Conservation (phyloP, 352 stramenopile genomes). For the Phytophthora pluvialis region DNA sequence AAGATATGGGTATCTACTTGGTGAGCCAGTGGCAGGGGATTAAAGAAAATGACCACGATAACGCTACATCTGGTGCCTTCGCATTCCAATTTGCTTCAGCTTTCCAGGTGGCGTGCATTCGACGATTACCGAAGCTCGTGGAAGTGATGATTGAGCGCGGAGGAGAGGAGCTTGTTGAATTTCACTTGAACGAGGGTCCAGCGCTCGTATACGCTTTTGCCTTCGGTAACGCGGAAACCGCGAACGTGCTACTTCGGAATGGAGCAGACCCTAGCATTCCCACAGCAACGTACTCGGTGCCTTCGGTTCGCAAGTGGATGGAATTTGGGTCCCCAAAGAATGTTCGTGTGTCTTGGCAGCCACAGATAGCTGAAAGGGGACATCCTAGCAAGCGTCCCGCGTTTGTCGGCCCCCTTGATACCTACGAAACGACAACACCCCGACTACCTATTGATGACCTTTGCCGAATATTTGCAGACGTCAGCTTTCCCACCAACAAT, state of each 20-base stretch:
- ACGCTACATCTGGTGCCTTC: constrained; percentile 49
- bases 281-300: constrained; percentile 50
- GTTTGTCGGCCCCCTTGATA: constrained; percentile 43
- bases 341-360: constrained; percentile 35
- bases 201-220: constrained; percentile 68
- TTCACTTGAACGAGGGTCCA: constrained; percentile 66
- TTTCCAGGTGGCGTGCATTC: constrained; percentile 74
- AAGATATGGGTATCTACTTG: constrained; percentile 66
- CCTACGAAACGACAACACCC: constrained; percentile 22
- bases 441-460: constrained; percentile 35
- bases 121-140: constrained; percentile 44
- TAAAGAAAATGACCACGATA: constrained; percentile 43
- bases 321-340: constrained; percentile 53
- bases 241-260: constrained; percentile 37
- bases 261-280: constrained; percentile 57
- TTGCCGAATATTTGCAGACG: constrained; percentile 24
- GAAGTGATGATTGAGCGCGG: constrained; percentile 60
- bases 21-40: constrained; percentile 56
- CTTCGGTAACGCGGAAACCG: constrained; percentile 57
- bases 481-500: constrained; percentile 4
- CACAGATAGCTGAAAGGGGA: neutral
- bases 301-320: constrained; percentile 72
- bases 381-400: neutral
- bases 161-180: constrained; percentile 58
- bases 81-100: constrained; percentile 72